Evolutionary conservation across 257 asterid genomes (phyloP), one percentile per base, ranked within the genome.

Genomic region (Ehretia macrophylla): DNA sequence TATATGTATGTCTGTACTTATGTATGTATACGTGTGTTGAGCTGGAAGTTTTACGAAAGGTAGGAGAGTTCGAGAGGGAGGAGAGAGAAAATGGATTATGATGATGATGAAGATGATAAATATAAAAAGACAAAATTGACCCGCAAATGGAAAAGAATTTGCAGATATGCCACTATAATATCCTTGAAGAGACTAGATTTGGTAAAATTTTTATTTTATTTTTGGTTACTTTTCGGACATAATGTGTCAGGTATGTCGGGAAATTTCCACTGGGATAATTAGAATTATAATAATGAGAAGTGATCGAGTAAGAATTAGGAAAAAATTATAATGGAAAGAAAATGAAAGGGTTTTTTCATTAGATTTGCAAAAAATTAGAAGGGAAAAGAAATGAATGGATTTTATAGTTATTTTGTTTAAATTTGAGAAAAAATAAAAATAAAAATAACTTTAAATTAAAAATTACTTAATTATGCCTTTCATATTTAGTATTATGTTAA

Each of bases 171-270:
- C 51, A 3, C 14, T 8, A 0, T 10, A 12, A 14, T 16, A 6
- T 50, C 58, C 20, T 38, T 51, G 58, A 19, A 21, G 51, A 51
- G 67, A n/a, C 51, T 19, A 19, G 57, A 53, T 22, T 42, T 11
- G 68, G 68, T 22, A 55, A 59, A 19, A 2, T 42, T 42, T 42
- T 4, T 42, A 10, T 11, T 6, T 27, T 27, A 27, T 27, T 27
- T 27, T 27, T 42, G 1, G 47, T 42, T 42, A 42, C 47, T 42
- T 42, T 42, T 42, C 47, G 47, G 47, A 42, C 16, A 10, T 42
- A 42, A 42, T 14, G 8, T 42, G 47, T 42, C 47, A 42, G 47
- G 14, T 10, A 14, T 42, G 47, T 42, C 4, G 12, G 47, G 47
- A 42, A 27, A 42, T 42, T 42, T 42, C 11, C 47, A 42, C 16